phyloP scores from a whole-genome alignment of 2,329 filamentous ascomycete genomes.

The Penicillium palitans region DNA sequence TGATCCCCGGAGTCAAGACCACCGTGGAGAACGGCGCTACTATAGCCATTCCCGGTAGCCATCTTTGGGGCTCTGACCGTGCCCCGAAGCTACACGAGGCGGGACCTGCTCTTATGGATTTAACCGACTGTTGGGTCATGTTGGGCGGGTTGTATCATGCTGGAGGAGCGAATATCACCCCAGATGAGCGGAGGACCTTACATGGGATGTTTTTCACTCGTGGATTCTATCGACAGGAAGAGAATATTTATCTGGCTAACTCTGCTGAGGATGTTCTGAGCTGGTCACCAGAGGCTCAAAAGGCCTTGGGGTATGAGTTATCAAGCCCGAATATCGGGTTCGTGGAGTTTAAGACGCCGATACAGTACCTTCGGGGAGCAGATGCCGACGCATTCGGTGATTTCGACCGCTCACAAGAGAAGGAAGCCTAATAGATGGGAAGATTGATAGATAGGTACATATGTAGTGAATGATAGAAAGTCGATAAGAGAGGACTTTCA shows the following conservation, averaged over 20 bases:
- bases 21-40: constrained; percentile 47
- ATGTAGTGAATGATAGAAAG: not conserved
- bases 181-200: constrained; percentile 15
- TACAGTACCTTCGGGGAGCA: not conserved
- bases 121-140: constrained; percentile 45
- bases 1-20: constrained; percentile 45
- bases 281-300: not conserved
- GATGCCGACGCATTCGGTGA: not conserved
- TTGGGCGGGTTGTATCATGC: constrained; percentile 45
- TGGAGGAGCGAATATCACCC: constrained; percentile 40
- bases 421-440: not conserved
- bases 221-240: not conserved
- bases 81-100: constrained; percentile 42
- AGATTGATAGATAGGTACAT: not conserved
- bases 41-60: constrained; percentile 44
- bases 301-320: not conserved
- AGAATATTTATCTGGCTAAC: not conserved
- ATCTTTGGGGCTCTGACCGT: constrained; percentile 44
- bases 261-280: not conserved
- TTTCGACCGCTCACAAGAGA: not conserved
- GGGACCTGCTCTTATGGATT: constrained; percentile 42
- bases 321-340: not conserved
- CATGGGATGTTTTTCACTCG: constrained; percentile 1
- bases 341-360: not conserved
- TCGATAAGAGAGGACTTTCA: not conserved